Evolutionary conservation across 129 eudicot species (phyloP).

Genomic region (Flaveria robusta): DNA sequence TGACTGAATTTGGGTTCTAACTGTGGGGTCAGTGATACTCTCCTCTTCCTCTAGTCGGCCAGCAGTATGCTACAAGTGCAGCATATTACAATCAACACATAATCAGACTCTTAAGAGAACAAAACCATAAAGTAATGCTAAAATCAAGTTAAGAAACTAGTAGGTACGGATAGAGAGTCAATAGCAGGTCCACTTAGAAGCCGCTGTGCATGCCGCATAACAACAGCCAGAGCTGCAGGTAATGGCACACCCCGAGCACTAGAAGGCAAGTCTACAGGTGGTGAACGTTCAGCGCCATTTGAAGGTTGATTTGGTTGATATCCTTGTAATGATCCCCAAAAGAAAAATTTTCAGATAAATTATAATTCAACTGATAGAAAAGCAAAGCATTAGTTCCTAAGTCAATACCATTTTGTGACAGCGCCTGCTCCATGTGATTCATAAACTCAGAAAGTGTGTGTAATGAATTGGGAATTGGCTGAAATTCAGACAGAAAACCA

Average conservation of each 20-base stretch:
- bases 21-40: conserved; percentile 57
- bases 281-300: conserved; percentile 32
- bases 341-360: neutral
- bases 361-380: neutral
- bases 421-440: conserved; percentile 76
- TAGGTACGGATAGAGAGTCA: conserved; percentile 71
- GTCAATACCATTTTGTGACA: conserved; percentile 63
- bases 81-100: conserved; percentile 41
- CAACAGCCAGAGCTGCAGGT: conserved; percentile 62
- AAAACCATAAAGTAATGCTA: neutral
- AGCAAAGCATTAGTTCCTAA: neutral
- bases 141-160: conserved; percentile 13
- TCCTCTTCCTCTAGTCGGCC: conserved; percentile 69
- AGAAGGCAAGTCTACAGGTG: conserved; percentile 58
- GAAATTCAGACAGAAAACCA: conserved; percentile 27
- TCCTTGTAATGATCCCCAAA: conserved; percentile 38
- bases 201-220: conserved; percentile 67
- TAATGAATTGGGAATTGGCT: conserved; percentile 95
- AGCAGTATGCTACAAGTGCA: conserved; percentile 78
- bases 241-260: conserved; percentile 64
- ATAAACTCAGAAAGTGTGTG: conserved; percentile 79
- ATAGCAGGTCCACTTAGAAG: conserved; percentile 67
- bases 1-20: conserved; percentile 74
- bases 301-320: conserved; percentile 55
- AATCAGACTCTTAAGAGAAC: conserved; percentile 26